Base-by-base conservation (phyloP, 2,329 filamentous ascomycete species). In the Colletotrichum sp. region DNA sequence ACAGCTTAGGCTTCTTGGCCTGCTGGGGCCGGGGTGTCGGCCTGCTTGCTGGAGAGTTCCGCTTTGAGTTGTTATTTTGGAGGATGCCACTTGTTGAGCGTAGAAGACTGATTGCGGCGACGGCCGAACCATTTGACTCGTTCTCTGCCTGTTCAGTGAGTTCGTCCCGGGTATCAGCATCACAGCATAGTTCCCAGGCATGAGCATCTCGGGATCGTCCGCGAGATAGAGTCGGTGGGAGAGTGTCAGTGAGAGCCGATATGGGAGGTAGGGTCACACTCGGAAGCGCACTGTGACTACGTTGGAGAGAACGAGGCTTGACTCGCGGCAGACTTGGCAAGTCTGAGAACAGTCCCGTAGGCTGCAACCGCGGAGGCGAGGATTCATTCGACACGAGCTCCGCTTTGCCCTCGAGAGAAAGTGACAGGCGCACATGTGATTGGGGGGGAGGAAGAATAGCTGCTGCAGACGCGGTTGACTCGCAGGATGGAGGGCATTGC, bases 371-470 rank as follows among this genome's bases (percentile, higher is more conserved):
- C 3, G 94, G 95, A 4, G 95, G 94, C 4, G 93, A 94, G 34
- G 90, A 88, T 78, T 93, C 92, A 77, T 93, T 90, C 71, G 93
- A 92, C 27, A 96, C 92, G 68, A 98, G 89, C 80, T 96, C 94
- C n/a, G 96, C 96, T 82, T 96, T 96, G 79, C 96, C 96, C 81
- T 98, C 95, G 36, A 96, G 90, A 22, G 95, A 97, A 81, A 97
- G 92, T 3, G 95, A 95, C 32, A 98, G 89, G 65, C 95, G 93
- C 73, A 98, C 90, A 32, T 91, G 90, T n/a, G 88, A 85, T 64
- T 61, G 85, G 65, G 83, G 84, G 65, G 83, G 81, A 69, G 86
- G 82, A 16, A 86, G 82, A 64, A 84, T 70, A 15, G 82, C 77
- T 12, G 62, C 25, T 16, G 78, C 75, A 3, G 87, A 86, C n/a